These are phyloP conservation scores for Ustilago hordei DNA, from an alignment of 1,284 basidiomycete species.

Conservation along the genomic window DNA sequence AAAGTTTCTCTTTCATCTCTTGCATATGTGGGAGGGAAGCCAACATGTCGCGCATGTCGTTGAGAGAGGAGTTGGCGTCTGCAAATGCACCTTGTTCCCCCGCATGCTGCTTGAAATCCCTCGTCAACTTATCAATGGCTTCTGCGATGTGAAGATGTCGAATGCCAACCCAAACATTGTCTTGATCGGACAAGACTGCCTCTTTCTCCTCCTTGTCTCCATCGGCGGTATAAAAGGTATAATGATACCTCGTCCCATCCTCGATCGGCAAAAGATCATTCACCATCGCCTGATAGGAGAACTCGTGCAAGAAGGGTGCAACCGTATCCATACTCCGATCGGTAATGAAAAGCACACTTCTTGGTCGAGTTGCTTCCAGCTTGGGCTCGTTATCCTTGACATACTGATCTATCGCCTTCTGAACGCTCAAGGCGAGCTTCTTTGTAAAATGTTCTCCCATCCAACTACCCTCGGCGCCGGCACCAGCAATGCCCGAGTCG, in stretches of 20 bases:
- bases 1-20: slow-evolving; percentile 95
- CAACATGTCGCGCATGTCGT: slow-evolving; percentile 99
- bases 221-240: slow-evolving; percentile 69
- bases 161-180: slow-evolving; percentile 89
- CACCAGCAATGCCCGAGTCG: slow-evolving; percentile 11
- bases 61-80: slow-evolving; percentile 79
- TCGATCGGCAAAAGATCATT: slow-evolving; percentile 88
- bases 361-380: slow-evolving; percentile 77
- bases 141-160: slow-evolving; percentile 99
- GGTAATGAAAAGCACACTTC: slow-evolving; percentile 87
- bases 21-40: slow-evolving; percentile 94
- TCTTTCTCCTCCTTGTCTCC: slow-evolving; percentile 88
- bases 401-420: slow-evolving; percentile 56
- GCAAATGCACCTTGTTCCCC: slow-evolving; percentile 89
- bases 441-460: slow-evolving; percentile 61
- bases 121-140: slow-evolving; percentile 94
- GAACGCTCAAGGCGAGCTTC: slow-evolving; percentile 62
- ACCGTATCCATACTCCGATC: slow-evolving; percentile 94
- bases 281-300: slow-evolving; percentile 99
- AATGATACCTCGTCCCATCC: slow-evolving; percentile 87
- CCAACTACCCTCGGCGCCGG: slow-evolving; percentile 15
- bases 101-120: slow-evolving; percentile 92
- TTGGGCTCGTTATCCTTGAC: slow-evolving; percentile 72
- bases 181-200: slow-evolving; percentile 83
- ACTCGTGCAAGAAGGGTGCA: slow-evolving; percentile 93